Evolutionary conservation across 2,329 filamentous ascomycete genomes (phyloP).

Genomic region (Neonectria faginata): DNA sequence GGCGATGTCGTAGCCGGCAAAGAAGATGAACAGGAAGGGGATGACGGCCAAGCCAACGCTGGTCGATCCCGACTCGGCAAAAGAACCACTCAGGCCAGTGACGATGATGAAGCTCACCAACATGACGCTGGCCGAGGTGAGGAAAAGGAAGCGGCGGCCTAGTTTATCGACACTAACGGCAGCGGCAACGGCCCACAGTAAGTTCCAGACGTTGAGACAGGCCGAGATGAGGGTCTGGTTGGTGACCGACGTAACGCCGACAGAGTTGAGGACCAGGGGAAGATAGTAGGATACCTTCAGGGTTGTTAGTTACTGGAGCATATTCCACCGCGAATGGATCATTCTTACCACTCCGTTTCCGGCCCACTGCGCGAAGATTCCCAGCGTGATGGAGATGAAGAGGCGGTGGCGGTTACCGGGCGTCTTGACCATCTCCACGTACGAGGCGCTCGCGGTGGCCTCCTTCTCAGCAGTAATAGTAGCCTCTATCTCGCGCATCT

Average conservation of each 20-base stretch:
- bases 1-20: constrained; percentile 58
- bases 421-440: constrained; percentile 33
- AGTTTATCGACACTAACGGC: constrained; percentile 56
- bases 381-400: constrained; percentile 40
- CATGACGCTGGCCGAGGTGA: constrained; percentile 52
- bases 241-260: constrained; percentile 53
- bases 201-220: constrained; percentile 55
- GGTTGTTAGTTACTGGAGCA: not conserved
- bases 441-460: constrained; percentile 29
- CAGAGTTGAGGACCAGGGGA: constrained; percentile 51
- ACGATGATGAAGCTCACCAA: constrained; percentile 51
- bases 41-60: constrained; percentile 58
- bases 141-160: constrained; percentile 56
- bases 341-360: constrained; percentile 49
- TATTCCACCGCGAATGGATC: not conserved
- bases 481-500: constrained; percentile 56
- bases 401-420: constrained; percentile 37
- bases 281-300: constrained; percentile 49
- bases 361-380: constrained; percentile 48
- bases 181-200: constrained; percentile 48
- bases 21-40: constrained; percentile 61
- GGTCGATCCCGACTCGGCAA: constrained; percentile 41
- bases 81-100: constrained; percentile 54
- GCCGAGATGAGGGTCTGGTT: constrained; percentile 57
- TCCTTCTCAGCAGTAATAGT: constrained; percentile 46